Percentiles rank a stretch among this genome's conserved stretches.
Conservation (phyloP, 495 filamentous ascomycete genomes). For the Acidomyces sp. region DNA sequence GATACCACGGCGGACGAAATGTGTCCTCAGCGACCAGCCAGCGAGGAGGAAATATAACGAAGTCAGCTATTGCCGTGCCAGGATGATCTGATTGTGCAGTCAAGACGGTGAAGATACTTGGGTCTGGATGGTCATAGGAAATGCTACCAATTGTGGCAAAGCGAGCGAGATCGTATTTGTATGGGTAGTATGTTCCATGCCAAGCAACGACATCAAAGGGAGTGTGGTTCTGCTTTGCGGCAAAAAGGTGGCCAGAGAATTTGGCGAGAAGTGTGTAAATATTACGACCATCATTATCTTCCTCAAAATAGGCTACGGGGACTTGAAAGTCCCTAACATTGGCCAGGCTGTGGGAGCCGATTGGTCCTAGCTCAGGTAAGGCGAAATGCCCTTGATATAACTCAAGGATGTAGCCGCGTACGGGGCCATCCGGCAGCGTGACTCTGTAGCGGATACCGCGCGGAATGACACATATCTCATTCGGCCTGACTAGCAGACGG, state of each 20-base stretch:
- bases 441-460: conserved; percentile 72
- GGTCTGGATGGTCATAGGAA: conserved; percentile 70
- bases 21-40: conserved; percentile 69
- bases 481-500: conserved; percentile 66
- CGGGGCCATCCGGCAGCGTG: conserved; percentile 48
- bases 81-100: conserved; percentile 52
- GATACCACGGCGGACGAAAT: conserved; percentile 73
- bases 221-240: conserved; percentile 55
- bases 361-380: conserved; percentile 79
- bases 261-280: conserved; percentile 57
- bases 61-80: conserved; percentile 66
- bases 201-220: conserved; percentile 79
- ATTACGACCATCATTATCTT: conserved; percentile 32
- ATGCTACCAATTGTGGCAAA: conserved; percentile 67
- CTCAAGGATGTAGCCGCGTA: conserved; percentile 76
- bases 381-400: conserved; percentile 74
- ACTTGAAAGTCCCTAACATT: conserved; percentile 83
- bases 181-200: conserved; percentile 70
- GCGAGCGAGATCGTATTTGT: conserved; percentile 74
- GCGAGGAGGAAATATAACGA: conserved; percentile 71
- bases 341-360: conserved; percentile 75
- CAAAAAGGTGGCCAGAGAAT: conserved; percentile 67
- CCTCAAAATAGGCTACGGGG: conserved; percentile 63
- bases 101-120: conserved; percentile 70
- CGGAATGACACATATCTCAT: conserved; percentile 82